Evolutionary conservation across 139 green algal genomes (phyloP).

Genomic region (Closterium sp.): DNA sequence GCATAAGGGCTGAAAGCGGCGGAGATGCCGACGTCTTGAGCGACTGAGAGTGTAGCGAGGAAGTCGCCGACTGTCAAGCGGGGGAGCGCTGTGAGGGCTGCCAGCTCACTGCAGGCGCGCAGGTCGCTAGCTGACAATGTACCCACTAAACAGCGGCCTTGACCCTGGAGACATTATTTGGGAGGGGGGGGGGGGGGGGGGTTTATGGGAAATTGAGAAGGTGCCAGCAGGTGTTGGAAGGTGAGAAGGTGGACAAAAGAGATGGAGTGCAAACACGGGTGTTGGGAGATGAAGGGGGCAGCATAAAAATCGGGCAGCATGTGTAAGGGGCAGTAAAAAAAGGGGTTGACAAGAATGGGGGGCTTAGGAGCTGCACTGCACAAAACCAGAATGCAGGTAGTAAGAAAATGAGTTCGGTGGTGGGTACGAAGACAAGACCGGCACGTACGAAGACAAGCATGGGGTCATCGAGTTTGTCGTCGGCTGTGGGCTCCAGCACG

Average conservation of each 20-base stretch:
- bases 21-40: background rate
- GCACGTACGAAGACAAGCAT: background rate
- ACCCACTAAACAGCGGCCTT: background rate
- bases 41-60: background rate
- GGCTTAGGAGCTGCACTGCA: too few relatives aligned
- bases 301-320: too few relatives aligned
- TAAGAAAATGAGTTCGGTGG: too few relatives aligned
- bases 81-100: background rate
- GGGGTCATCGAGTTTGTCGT: background rate
- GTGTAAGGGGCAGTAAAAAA: too few relatives aligned
- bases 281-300: too few relatives aligned
- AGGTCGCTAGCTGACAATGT: constrained; percentile 8
- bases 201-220: background rate
- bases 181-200: too few relatives aligned
- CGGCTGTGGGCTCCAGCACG: background rate
- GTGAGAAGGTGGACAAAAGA: too few relatives aligned
- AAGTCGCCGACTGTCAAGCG: constrained; percentile 10
- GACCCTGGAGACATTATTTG: background rate
- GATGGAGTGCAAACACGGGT: too few relatives aligned
- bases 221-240: background rate
- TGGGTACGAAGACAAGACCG: too few relatives aligned
- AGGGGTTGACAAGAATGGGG: background rate
- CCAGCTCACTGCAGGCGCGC: constrained; percentile 4
- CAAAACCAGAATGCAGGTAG: too few relatives aligned
- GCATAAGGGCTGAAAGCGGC: background rate